Conservation (phyloP, 106 monocot species). For the Narthecium ossifragum region DNA sequence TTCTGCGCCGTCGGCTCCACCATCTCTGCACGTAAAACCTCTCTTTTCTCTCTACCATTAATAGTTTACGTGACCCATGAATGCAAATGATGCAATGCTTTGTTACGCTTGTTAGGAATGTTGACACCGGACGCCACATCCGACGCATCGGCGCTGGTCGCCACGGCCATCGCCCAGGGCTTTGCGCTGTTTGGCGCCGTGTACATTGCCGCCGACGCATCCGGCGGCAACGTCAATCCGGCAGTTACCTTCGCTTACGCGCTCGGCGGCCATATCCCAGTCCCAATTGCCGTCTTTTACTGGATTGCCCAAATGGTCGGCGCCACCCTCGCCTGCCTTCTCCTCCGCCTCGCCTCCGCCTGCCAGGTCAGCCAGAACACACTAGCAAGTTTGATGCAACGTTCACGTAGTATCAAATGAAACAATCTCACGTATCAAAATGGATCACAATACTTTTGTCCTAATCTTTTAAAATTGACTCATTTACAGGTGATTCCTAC, state of each 20-base stretch:
- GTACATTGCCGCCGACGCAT: slow-evolving; percentile 58
- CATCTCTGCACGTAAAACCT: slow-evolving; percentile 48
- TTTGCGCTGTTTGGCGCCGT: slow-evolving; percentile 65
- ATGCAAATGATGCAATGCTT: background rate
- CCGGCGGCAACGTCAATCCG: slow-evolving; percentile 87
- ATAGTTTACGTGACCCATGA: background rate
- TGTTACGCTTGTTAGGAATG: slow-evolving; percentile 52
- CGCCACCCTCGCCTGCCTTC: slow-evolving; percentile 70
- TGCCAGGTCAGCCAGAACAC: slow-evolving; percentile 78
- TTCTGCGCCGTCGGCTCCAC: slow-evolving; percentile 65
- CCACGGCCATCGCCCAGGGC: slow-evolving; percentile 68
- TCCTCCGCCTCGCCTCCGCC: slow-evolving; percentile 56
- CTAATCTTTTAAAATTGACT: background rate
- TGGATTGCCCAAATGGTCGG: slow-evolving; percentile 56
- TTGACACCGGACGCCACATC: slow-evolving; percentile 48
- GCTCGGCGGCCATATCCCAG: slow-evolving; percentile 45
- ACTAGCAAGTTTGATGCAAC: no score
- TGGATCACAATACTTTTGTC: background rate
- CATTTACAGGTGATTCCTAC: slow-evolving; percentile 57
- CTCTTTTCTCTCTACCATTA: background rate
- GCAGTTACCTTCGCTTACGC: slow-evolving; percentile 78
- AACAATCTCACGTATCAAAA: background rate
- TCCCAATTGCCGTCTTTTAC: slow-evolving; percentile 63
- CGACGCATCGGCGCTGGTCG: slow-evolving; percentile 61
- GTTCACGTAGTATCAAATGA: no score